Conservation (phyloP, 108 stramenopile species). For the Schizochytrium sp. region DNA sequence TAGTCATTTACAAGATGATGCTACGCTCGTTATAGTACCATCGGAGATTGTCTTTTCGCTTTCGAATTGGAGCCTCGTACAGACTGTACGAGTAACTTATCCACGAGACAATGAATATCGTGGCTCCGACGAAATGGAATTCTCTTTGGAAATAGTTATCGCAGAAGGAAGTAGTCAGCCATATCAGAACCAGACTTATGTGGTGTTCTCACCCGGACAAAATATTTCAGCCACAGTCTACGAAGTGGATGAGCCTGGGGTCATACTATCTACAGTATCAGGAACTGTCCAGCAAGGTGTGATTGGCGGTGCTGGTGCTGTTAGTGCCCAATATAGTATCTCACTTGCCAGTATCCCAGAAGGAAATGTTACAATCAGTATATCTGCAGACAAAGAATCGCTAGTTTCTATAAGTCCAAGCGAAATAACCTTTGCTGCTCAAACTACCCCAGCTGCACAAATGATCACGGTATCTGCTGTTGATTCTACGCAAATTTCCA, state of each 20-base stretch:
- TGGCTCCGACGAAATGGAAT: background rate
- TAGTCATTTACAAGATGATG: background rate
- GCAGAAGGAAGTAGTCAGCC: background rate
- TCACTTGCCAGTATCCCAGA: slow-evolving; percentile 58
- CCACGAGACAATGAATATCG: background rate
- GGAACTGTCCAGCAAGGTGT: slow-evolving; percentile 65
- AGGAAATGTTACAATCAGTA: slow-evolving; percentile 61
- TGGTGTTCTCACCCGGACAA: background rate
- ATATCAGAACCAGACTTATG: background rate
- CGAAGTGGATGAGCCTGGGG: background rate
- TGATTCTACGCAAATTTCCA: slow-evolving; percentile 58
- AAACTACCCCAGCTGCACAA: slow-evolving; percentile 41
- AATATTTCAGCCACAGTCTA: background rate
- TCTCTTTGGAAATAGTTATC: background rate
- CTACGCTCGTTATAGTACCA: background rate
- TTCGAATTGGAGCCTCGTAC: background rate
- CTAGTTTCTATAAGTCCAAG: background rate
- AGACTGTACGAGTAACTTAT: slow-evolving; percentile 7
- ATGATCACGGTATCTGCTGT: slow-evolving; percentile 63
- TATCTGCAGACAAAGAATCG: background rate
- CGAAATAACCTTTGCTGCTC: background rate
- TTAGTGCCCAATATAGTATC: background rate
- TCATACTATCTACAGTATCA: slow-evolving; percentile 50
- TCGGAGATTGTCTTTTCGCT: background rate
- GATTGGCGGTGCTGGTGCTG: slow-evolving; percentile 61